Percentiles rank a stretch among this genome's conserved stretches.
These are phyloP conservation scores for Acanthamoeba royreba DNA, from an alignment of 208 protist species.

Conservation along the genomic window DNA sequence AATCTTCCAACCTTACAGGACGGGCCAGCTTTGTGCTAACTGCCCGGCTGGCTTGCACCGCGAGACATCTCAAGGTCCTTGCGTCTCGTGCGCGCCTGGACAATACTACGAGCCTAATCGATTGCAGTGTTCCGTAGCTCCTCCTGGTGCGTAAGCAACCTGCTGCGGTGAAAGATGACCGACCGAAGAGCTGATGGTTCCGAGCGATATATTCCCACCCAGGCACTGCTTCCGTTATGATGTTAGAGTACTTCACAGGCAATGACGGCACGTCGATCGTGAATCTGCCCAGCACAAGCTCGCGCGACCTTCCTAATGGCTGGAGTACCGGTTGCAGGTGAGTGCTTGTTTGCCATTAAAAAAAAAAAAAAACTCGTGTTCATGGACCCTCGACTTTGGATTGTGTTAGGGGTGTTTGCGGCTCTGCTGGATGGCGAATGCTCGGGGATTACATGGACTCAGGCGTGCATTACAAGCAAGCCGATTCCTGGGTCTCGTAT, in stretches of 20 bases:
- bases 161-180: not conserved
- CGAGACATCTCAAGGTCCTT: not conserved
- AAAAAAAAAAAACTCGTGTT: not conserved
- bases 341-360: not conserved
- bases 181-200: not conserved
- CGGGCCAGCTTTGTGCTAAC: not conserved
- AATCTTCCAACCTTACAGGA: not conserved
- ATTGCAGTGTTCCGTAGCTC: not conserved
- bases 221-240: not conserved
- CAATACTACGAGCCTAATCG: not conserved
- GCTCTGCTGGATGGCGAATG: not conserved
- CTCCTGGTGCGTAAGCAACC: not conserved
- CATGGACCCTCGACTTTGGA: not conserved
- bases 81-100: not conserved
- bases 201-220: not conserved
- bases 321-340: not conserved
- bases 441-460: conserved; percentile 37
- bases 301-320: not conserved
- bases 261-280: not conserved
- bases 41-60: not conserved
- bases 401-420: not conserved
- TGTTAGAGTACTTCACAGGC: conserved; percentile 3
- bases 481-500: conserved; percentile 25
- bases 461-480: conserved; percentile 7
- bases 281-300: not conserved